phyloP scores from a whole-genome alignment of 306 rosid species.

The Vicia villosa region DNA sequence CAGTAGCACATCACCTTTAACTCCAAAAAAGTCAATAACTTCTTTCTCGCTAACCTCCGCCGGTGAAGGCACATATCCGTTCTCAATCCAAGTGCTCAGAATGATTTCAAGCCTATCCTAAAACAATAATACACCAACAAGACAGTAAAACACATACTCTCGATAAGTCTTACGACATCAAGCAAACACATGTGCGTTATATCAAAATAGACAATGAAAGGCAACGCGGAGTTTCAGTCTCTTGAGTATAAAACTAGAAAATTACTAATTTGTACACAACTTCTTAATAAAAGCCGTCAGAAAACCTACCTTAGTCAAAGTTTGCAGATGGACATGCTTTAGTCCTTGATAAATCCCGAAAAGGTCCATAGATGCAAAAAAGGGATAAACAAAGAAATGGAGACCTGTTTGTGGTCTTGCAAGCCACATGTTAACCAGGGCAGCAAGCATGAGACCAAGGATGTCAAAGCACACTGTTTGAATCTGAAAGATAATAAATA shows the following conservation, averaged over 20 bases:
- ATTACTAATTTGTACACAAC: background rate
- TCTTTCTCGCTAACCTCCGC: constrained; percentile 84
- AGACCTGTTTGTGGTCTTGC: constrained; percentile 66
- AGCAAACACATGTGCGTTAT: background rate
- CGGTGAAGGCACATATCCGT: constrained; percentile 72
- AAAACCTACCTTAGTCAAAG: constrained; percentile 78
- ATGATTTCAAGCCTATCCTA: constrained; percentile 94
- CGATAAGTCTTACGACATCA: background rate
- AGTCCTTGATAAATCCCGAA: constrained; percentile 86
- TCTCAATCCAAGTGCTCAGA: constrained; percentile 76
- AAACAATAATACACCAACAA: constrained; percentile 35
- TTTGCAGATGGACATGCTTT: constrained; percentile 79
- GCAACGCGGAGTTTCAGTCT: background rate
- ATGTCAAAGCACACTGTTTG: constrained; percentile 97
- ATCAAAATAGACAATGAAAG: background rate
- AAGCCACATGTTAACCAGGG: constrained; percentile 57
- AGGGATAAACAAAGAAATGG: constrained; percentile 67
- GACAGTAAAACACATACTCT: constrained; percentile 17
- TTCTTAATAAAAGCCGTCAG: constrained; percentile 27
- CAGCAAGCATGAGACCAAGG: constrained; percentile 85
- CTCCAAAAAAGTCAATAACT: constrained; percentile 65
- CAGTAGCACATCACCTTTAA: constrained; percentile 54
- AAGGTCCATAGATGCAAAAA: constrained; percentile 81
- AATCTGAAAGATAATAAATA: constrained; percentile 56
- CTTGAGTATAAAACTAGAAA: constrained; percentile 3